Conservation (phyloP, 352 stramenopile genomes). For the Phytopythium sindhum region DNA sequence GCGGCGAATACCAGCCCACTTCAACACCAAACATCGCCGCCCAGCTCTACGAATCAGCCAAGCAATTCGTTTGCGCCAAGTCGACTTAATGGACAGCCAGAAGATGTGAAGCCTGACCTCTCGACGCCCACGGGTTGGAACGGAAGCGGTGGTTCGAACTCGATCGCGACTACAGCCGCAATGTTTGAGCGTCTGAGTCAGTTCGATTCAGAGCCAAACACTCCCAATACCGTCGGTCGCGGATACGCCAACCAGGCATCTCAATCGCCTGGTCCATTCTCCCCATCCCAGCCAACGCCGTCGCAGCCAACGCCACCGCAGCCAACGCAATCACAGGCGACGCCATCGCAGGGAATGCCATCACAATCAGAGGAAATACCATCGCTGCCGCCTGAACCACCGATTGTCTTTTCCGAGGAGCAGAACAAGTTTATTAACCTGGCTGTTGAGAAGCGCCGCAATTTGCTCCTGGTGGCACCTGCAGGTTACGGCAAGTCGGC, state of each 20-base stretch:
- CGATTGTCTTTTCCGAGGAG: slow-evolving; percentile 6
- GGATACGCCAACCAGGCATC: background rate
- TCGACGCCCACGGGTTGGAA: background rate
- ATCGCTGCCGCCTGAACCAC: background rate
- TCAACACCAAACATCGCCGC: background rate
- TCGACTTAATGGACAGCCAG: background rate
- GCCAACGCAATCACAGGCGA: background rate
- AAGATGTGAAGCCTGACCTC: background rate
- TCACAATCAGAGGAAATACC: background rate
- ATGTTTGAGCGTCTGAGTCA: background rate
- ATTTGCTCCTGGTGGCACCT: slow-evolving; percentile 9
- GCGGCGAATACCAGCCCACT: background rate
- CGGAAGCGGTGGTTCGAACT: background rate
- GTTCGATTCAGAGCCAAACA: background rate
- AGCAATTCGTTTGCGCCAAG: background rate
- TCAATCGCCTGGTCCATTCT: background rate
- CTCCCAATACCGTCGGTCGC: background rate
- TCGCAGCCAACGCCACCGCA: background rate
- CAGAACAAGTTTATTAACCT: slow-evolving; percentile 8
- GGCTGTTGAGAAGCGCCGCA: slow-evolving; percentile 6
- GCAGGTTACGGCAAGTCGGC: slow-evolving; percentile 11
- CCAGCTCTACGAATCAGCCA: background rate
- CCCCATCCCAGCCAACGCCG: background rate
- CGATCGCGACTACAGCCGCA: background rate
- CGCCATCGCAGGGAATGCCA: no score